A percentile compares a stretch with the other conserved stretches of the same genome.
These are phyloP conservation scores for Auricularia cornea DNA, from an alignment of 768 basidiomycete species.

Conservation along the genomic window DNA sequence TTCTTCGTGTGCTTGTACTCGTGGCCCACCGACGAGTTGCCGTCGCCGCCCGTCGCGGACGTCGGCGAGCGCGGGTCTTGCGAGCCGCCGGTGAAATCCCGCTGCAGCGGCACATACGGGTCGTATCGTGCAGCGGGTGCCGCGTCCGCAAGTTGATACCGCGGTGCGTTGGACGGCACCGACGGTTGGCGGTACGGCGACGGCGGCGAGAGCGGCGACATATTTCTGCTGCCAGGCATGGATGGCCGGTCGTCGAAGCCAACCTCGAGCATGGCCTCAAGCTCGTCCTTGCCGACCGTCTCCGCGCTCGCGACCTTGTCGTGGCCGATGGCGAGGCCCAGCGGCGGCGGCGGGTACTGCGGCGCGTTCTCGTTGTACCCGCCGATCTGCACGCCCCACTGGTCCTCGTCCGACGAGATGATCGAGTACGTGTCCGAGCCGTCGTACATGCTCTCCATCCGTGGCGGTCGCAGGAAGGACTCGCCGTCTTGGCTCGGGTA, in stretches of 20 bases:
- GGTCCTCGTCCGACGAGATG: slow-evolving; percentile 85
- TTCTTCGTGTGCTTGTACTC: slow-evolving; percentile 34
- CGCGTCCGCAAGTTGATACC: slow-evolving; percentile 58
- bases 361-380: slow-evolving; percentile 83
- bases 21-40: slow-evolving; percentile 27
- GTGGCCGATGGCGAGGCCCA: slow-evolving; percentile 47
- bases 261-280: slow-evolving; percentile 87
- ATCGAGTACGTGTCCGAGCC: slow-evolving; percentile 76
- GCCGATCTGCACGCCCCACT: slow-evolving; percentile 93
- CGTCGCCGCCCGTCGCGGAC: slow-evolving; percentile 22
- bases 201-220: slow-evolving; percentile 12
- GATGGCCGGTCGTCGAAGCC: slow-evolving; percentile 75
- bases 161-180: slow-evolving; percentile 33
- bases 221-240: slow-evolving; percentile 21
- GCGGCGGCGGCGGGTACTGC: slow-evolving; percentile 78
- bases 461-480: slow-evolving; percentile 22
- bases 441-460: slow-evolving; percentile 45
- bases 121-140: slow-evolving; percentile 39
- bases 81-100: slow-evolving; percentile 30
- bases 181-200: slow-evolving; percentile 8
- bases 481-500: slow-evolving; percentile 57
- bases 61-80: slow-evolving; percentile 19
- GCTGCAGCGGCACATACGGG: slow-evolving; percentile 49
- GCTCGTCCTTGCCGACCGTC: slow-evolving; percentile 59
- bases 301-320: slow-evolving; percentile 26